Evolutionary conservation across 2,329 filamentous ascomycete species (phyloP), one percentile per base, ranked within the genome.

Genomic region (Sclerotinia minor): DNA sequence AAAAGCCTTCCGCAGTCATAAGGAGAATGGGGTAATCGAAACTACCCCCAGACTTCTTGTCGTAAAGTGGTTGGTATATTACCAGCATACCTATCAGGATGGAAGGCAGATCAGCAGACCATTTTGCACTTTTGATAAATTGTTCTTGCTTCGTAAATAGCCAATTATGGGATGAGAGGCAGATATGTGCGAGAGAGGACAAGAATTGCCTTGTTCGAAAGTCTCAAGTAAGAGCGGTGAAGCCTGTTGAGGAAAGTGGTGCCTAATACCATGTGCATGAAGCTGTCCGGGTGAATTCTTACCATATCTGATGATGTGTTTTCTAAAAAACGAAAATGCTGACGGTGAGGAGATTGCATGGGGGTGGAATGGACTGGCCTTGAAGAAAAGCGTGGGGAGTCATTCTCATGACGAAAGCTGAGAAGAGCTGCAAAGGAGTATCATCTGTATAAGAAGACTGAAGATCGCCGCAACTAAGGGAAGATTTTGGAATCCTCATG

Each of bases 181-280:
- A 50, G 29, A 63, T 19, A 50, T 63, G 32, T 38, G 26, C 32
- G 45, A 63, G 59, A 63, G 47, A 35, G 47, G n/a, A 50, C 32
- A 50, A 41, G n/a, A 63, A 26, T 50, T 61, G 5, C 32, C 45
- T 50, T 38, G 59, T 50, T 50, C 50, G 29, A 26, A 29, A 26
- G 50, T 19, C 35, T 63, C 45, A 26, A 50, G n/a, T 61, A 50
- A n/a, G 59, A 63, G 59, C 59, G 59, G 59, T 63, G 59, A 63
- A 32, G 15, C 45, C 59, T 63, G n/a, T 32, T 50, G 8, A 38
- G 59, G 32, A 50, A 38, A 63, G n/a, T 7, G n/a, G 47, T 50
- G 29, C 47, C 59, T 63, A 63, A 63, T 52, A 52, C 13, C 45
- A 50, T 61, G 45, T 63, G 59, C 45, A 50, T 63, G 5, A 17